Conservation (phyloP, 2,329 filamentous ascomycete species). For the Claviceps spartinae region DNA sequence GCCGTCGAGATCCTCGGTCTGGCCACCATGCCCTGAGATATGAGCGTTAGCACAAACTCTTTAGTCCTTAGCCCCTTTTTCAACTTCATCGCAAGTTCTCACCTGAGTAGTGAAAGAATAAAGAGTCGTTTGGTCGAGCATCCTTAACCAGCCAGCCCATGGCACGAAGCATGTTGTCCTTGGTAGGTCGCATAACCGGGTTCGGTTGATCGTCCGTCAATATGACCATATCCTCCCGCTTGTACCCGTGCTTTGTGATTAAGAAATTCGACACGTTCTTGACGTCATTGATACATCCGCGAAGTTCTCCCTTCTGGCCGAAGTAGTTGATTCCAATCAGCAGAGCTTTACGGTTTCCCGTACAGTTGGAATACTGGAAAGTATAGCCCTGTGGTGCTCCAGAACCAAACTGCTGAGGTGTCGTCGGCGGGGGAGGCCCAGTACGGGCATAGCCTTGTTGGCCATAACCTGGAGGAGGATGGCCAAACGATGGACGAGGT, state of each 20-base stretch:
- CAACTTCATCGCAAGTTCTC: background rate
- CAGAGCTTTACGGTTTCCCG: constrained; percentile 58
- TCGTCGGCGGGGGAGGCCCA: constrained; percentile 30
- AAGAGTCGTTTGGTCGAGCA: constrained; percentile 58
- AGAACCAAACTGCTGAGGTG: constrained; percentile 46
- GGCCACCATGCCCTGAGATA: constrained; percentile 55
- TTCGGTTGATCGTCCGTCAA: constrained; percentile 63
- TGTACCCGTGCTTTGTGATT: constrained; percentile 54
- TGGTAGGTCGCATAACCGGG: constrained; percentile 59
- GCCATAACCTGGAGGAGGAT: constrained; percentile 17
- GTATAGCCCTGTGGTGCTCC: constrained; percentile 56
- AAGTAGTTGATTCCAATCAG: constrained; percentile 76
- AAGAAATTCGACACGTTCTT: constrained; percentile 63
- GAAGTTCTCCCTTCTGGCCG: constrained; percentile 54
- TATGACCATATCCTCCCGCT: constrained; percentile 67
- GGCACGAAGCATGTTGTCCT: constrained; percentile 58
- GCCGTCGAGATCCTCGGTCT: constrained; percentile 58
- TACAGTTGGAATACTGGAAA: constrained; percentile 66
- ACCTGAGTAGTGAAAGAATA: constrained; percentile 69
- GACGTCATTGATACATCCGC: constrained; percentile 70
- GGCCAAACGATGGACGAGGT: constrained; percentile 10
- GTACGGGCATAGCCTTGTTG: constrained; percentile 32
- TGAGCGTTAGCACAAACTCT: background rate
- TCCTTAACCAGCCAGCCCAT: constrained; percentile 65
- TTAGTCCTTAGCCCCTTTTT: background rate